Evolutionary conservation across 148 eudicot genomes (phyloP), one percentile per base, ranked within the genome.

Genomic region (Arbutus unedo): DNA sequence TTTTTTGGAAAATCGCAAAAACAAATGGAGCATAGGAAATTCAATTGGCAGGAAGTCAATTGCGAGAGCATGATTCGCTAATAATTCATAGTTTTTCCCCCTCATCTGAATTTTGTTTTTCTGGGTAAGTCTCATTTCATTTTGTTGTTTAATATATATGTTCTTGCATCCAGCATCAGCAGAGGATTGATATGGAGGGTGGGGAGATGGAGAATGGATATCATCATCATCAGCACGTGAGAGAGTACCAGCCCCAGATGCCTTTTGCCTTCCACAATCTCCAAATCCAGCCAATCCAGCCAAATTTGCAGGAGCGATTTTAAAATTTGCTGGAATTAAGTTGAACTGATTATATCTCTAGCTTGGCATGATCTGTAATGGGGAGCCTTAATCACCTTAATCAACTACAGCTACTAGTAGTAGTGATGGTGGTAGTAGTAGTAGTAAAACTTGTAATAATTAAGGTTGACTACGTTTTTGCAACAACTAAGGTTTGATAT

Each of bases 261-360:
- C 88, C 85, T 0, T 83, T 86, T 11, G 75, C 85, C 50, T 83
- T 86, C 43, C 83, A 85, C 13, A 81, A 83, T 64, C 88, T 86
- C 43, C 83, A 85, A 0, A 81, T 86, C 45, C 88, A 86, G 83
- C 88, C 88, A 21, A 86, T 82, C 62, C 85, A 86, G 73, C 88
- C 88, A 47, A 86, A 86, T 60, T 66, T 86, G 11, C 88, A 86
- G 31, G 88, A 86, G 21, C 83, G 88, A 47, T 80, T 86, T 14
- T 85, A 73, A 47, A 31, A 73, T 23, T 4, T 64, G 70, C 41
- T 64, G 41, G 25, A 23, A 64, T 64, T 64, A 21, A 62, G 31
- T 8, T 62, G 70, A 23, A 23, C 70, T 64, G 23, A 64, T 9
- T 8, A 64, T 25, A 64, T 64, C 70, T 64, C 6, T 23, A 10